phyloP scores from a whole-genome alignment of 1,139 yeast species.

The Pichia sp. region DNA sequence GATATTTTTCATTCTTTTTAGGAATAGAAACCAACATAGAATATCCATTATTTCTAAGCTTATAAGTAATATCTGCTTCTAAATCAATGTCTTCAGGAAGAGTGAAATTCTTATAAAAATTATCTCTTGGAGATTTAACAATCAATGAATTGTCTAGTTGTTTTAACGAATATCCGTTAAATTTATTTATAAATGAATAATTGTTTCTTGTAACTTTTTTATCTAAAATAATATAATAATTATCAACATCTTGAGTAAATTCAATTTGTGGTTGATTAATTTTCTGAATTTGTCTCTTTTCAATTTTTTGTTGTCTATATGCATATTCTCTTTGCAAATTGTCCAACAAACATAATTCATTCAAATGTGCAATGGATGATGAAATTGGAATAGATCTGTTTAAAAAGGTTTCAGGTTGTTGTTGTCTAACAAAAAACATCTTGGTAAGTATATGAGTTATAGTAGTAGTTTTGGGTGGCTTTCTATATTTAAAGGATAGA shows the following conservation, averaged over 20 bases:
- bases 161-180: constrained; percentile 14
- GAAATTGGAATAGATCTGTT: constrained; percentile 1
- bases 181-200: constrained; percentile 7
- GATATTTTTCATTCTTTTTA: constrained; percentile 5
- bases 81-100: constrained; percentile 17
- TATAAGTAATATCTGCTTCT: constrained; percentile 10
- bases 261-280: constrained; percentile 12
- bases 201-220: constrained; percentile 8
- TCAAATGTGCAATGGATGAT: background rate
- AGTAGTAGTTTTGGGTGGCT: background rate
- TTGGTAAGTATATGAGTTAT: background rate
- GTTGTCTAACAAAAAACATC: constrained; percentile 6
- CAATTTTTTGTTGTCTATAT: constrained; percentile 11
- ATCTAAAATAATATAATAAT: constrained; percentile 13
- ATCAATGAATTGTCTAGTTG: constrained; percentile 10
- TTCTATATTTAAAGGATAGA: too few relatives aligned
- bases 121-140: constrained; percentile 16
- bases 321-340: constrained; percentile 12
- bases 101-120: constrained; percentile 12
- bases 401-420: background rate
- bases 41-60: constrained; percentile 13
- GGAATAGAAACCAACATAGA: constrained; percentile 14
- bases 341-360: constrained; percentile 8
- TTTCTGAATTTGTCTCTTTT: constrained; percentile 9
- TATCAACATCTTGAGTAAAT: constrained; percentile 8